Conservation (phyloP, 768 basidiomycete species). For the Lactarius deliciosus region DNA sequence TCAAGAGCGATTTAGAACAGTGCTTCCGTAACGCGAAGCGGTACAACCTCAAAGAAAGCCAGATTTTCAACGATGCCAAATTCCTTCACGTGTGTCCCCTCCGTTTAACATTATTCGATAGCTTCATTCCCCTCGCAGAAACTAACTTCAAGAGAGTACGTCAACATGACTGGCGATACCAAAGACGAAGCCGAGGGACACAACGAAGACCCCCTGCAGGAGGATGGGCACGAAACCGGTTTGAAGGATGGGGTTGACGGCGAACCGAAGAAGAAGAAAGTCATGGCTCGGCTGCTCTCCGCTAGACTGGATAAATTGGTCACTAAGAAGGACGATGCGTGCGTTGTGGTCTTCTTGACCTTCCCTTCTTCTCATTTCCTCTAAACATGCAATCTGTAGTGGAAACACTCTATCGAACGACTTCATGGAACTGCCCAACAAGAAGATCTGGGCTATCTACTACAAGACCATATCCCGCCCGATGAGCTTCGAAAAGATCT, state of each 20-base stretch:
- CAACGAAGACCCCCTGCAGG: constrained; percentile 34
- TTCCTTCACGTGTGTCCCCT: constrained; percentile 61
- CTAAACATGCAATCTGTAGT: constrained; percentile 38
- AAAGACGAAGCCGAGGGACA: constrained; percentile 39
- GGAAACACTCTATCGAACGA: constrained; percentile 66
- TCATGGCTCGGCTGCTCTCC: constrained; percentile 65
- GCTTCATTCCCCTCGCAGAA: constrained; percentile 40
- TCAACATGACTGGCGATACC: constrained; percentile 44
- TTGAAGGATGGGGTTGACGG: constrained; percentile 46
- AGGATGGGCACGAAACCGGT: constrained; percentile 42
- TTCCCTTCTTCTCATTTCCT: constrained; percentile 17
- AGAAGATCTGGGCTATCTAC: constrained; percentile 75
- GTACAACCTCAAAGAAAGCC: constrained; percentile 79
- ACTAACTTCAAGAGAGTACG: constrained; percentile 47
- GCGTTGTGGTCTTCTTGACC: constrained; percentile 34
- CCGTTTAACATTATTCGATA: neutral
- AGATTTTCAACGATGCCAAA: constrained; percentile 81
- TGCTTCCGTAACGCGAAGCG: constrained; percentile 80
- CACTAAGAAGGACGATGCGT: constrained; percentile 71
- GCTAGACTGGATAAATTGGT: constrained; percentile 68
- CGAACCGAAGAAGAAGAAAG: constrained; percentile 52
- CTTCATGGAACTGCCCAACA: constrained; percentile 84
- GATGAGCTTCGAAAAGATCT: constrained; percentile 73
- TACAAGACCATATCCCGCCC: constrained; percentile 79
- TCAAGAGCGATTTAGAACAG: constrained; percentile 70